Percentiles rank a stretch among this genome's conserved stretches.
Conservation (phyloP, 441 rosid genomes). For the Pelargonium fulgidum region DNA sequence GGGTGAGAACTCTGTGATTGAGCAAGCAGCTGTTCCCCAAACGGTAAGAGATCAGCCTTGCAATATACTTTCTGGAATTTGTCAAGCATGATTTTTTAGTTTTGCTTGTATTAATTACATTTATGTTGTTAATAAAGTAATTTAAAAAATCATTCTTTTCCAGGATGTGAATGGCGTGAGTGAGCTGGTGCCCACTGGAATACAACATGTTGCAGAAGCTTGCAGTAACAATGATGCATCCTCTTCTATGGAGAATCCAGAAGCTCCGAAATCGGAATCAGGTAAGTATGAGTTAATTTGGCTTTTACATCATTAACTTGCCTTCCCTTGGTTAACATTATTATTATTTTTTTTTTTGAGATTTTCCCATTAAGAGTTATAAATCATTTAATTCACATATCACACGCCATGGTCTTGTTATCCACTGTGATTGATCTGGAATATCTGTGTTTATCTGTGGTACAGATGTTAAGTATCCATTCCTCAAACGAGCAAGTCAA, state of each 20-base stretch:
- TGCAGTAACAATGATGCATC: slow-evolving; percentile 42
- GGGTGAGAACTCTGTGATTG: slow-evolving; percentile 26
- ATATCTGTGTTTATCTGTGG: slow-evolving; percentile 11
- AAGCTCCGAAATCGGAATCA: slow-evolving; percentile 33
- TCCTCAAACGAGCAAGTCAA: slow-evolving; percentile 58
- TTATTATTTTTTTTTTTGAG: background rate
- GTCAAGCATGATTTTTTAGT: background rate
- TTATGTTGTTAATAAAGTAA: background rate
- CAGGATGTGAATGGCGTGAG: slow-evolving; percentile 43
- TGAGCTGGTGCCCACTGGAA: slow-evolving; percentile 28
- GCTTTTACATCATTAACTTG: background rate
- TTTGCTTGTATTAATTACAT: background rate
- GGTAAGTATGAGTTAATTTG: slow-evolving; percentile 36
- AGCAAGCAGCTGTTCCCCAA: slow-evolving; percentile 25
- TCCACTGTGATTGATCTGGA: background rate
- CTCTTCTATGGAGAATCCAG: slow-evolving; percentile 48
- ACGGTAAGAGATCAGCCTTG: slow-evolving; percentile 33
- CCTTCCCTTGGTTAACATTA: background rate
- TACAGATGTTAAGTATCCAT: slow-evolving; percentile 59
- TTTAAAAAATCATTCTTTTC: slow-evolving; percentile 11
- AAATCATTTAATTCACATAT: no score
- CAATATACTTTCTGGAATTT: background rate
- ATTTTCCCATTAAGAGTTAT: no score
- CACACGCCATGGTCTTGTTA: background rate
- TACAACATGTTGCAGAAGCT: slow-evolving; percentile 29